These are phyloP conservation scores for Stylosanthes scabra DNA, from an alignment of 331 rosid genomes.

Conservation along the genomic window DNA sequence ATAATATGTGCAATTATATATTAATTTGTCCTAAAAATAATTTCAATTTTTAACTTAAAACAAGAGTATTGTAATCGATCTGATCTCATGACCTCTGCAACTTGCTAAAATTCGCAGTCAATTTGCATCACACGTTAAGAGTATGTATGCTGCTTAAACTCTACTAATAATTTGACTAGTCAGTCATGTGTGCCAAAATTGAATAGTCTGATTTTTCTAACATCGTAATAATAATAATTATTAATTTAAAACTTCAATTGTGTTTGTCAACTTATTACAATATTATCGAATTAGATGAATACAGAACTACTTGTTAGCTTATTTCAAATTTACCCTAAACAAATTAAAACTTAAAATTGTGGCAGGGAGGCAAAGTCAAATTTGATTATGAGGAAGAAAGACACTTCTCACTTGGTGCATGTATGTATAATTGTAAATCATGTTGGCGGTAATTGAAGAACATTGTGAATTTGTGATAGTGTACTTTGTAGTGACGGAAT, in stretches of 20 bases:
- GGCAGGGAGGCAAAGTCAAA: neutral
- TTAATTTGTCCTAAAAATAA: too few species aligned
- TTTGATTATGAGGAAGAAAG: neutral
- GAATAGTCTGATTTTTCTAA: neutral
- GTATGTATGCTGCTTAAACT: neutral
- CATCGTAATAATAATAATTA: neutral
- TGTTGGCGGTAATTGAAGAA: neutral
- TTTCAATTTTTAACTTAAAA: neutral
- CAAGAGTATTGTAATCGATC: neutral
- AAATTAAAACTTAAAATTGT: neutral
- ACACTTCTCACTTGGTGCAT: too few species aligned
- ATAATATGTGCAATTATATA: too few species aligned
- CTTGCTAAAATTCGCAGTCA: neutral
- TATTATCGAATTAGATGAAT: too few species aligned
- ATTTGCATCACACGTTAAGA: neutral
- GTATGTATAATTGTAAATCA: too few species aligned
- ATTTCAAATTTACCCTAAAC: too few species aligned
- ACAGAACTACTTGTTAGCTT: too few species aligned
- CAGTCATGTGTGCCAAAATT: neutral
- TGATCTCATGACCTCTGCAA: neutral
- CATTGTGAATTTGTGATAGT: neutral
- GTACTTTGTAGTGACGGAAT: neutral
- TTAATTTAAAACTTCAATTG: too few species aligned
- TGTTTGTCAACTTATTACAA: too few species aligned
- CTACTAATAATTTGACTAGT: neutral